These are phyloP conservation scores for Glebionis coronaria DNA, from an alignment of 129 eudicot genomes.

Conservation along the genomic window DNA sequence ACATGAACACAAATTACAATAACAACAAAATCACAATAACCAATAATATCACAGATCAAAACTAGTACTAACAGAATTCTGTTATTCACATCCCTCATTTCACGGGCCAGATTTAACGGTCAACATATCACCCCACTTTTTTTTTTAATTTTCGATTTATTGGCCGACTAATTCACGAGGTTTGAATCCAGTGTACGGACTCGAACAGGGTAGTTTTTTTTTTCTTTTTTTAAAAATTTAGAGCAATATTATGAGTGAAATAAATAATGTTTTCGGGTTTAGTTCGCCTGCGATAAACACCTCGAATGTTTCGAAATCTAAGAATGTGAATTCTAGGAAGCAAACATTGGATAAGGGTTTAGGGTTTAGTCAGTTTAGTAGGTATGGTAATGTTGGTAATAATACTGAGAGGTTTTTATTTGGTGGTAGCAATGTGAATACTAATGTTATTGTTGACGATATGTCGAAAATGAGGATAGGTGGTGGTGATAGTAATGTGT, in stretches of 20 bases:
- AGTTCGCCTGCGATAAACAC: conserved; percentile 38
- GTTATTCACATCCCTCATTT: too few species aligned
- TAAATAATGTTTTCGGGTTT: conserved; percentile 36
- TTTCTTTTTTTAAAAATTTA: too few species aligned
- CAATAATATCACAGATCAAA: too few species aligned
- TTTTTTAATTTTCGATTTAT: too few species aligned
- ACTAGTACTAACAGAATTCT: too few species aligned
- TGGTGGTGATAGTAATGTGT: conserved; percentile 12
- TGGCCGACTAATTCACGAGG: too few species aligned
- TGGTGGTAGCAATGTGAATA: conserved; percentile 11
- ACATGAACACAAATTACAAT: too few species aligned
- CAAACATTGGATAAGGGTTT: conserved; percentile 32
- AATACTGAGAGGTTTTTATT: conserved; percentile 10
- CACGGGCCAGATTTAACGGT: too few species aligned
- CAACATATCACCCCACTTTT: too few species aligned
- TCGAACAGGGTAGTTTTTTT: too few species aligned
- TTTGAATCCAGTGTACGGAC: too few species aligned
- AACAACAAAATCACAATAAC: too few species aligned
- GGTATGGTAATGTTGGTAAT: conserved; percentile 15
- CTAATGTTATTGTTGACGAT: conserved; percentile 36
- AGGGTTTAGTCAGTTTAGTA: conserved; percentile 38
- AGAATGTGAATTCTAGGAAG: conserved; percentile 47
- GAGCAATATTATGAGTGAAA: conserved; percentile 7
- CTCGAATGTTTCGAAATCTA: conserved; percentile 40
- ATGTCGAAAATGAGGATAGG: conserved; percentile 48